These are phyloP conservation scores for Cercospora sp. DNA, from an alignment of 2,329 filamentous ascomycete species.

Conservation along the genomic window DNA sequence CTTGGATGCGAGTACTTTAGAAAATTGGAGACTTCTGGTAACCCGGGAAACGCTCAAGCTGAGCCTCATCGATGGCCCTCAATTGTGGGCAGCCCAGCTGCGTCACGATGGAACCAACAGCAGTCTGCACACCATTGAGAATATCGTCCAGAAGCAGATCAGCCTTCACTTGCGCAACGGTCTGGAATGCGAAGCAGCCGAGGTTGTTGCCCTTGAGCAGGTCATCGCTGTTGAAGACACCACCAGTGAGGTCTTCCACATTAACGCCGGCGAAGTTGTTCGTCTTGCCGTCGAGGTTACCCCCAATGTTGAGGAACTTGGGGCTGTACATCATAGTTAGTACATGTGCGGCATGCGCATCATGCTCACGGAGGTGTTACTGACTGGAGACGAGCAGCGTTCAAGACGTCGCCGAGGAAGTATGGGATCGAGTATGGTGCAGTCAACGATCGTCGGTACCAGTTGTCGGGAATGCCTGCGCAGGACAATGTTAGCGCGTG, in stretches of 20 bases:
- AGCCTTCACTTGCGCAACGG: constrained; percentile 39
- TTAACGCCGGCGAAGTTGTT: constrained; percentile 42
- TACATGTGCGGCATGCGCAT: background rate
- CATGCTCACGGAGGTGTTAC: background rate
- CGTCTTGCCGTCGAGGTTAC: constrained; percentile 39
- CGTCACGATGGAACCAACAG: constrained; percentile 21
- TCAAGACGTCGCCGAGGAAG: constrained; percentile 28
- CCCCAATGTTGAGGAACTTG: constrained; percentile 39
- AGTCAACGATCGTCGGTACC: constrained; percentile 33
- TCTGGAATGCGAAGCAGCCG: constrained; percentile 40
- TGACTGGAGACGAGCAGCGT: constrained; percentile 27
- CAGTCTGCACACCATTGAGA: constrained; percentile 14
- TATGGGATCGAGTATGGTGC: constrained; percentile 40
- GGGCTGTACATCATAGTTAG: constrained; percentile 19
- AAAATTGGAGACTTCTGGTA: constrained; percentile 23
- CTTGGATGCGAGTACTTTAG: background rate
- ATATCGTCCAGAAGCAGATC: constrained; percentile 28
- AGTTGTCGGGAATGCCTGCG: constrained; percentile 28
- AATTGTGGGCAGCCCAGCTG: constrained; percentile 34
- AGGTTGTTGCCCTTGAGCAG: constrained; percentile 40
- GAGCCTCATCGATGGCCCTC: constrained; percentile 31
- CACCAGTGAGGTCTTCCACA: constrained; percentile 40
- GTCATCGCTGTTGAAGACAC: constrained; percentile 43
- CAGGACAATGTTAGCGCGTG: background rate
- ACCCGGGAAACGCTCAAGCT: constrained; percentile 34